A percentile compares a stretch with the other conserved stretches of the same genome.
Evolutionary conservation across 805 yeast species (phyloP).

Genomic region (Tanozyma kutaoensis): DNA sequence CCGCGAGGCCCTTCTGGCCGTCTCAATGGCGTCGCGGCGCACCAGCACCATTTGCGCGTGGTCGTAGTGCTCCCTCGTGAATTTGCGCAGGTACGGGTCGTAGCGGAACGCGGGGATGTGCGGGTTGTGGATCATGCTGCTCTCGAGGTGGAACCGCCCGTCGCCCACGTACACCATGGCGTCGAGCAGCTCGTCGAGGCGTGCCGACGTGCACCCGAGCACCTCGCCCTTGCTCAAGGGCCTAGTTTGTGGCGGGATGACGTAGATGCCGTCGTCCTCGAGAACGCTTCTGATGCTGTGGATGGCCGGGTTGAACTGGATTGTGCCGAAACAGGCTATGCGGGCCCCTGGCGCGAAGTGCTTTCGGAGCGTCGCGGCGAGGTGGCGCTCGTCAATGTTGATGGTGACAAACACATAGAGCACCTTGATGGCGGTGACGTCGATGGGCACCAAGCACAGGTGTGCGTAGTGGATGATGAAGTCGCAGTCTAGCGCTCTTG

Average conservation of each 20-base stretch:
- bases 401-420: slow-evolving; percentile 94
- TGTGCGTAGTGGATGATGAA: slow-evolving; percentile 95
- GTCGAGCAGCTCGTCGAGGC: slow-evolving; percentile 47
- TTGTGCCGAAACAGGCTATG: slow-evolving; percentile 85
- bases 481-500: slow-evolving; percentile 86
- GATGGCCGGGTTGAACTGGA: slow-evolving; percentile 91
- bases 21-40: slow-evolving; percentile 57
- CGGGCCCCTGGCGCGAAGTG: slow-evolving; percentile 55
- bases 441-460: slow-evolving; percentile 92
- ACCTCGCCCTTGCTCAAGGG: slow-evolving; percentile 95
- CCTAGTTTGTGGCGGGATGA: slow-evolving; percentile 79
- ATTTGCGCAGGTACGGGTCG: slow-evolving; percentile 88
- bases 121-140: slow-evolving; percentile 96
- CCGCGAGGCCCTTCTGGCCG: slow-evolving; percentile 46
- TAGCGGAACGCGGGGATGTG: slow-evolving; percentile 83
- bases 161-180: slow-evolving; percentile 92
- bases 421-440: slow-evolving; percentile 80
- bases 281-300: slow-evolving; percentile 61
- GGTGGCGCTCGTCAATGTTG: slow-evolving; percentile 70
- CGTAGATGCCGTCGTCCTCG: slow-evolving; percentile 38
- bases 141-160: slow-evolving; percentile 90
- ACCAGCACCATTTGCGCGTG: slow-evolving; percentile 70
- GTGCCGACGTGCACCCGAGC: slow-evolving; percentile 88
- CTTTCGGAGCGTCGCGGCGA: slow-evolving; percentile 59
- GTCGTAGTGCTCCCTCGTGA: slow-evolving; percentile 80